phyloP scores from a whole-genome alignment of 768 basidiomycete genomes.

The Suillus alpinus region DNA sequence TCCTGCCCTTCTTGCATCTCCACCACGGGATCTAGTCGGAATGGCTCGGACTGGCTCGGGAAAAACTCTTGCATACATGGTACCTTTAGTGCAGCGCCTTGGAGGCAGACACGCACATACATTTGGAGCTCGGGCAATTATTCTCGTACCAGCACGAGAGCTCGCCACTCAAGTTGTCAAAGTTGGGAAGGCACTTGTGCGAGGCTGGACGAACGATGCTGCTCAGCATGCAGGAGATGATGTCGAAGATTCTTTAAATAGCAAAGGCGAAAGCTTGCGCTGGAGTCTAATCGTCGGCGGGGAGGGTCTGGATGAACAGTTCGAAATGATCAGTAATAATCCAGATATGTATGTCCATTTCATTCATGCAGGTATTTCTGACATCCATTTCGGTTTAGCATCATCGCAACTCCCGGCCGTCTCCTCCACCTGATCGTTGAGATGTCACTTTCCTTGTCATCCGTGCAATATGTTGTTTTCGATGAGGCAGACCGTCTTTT shows the following conservation, averaged over 20 bases:
- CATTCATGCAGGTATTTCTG: constrained; percentile 5
- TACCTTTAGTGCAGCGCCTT: constrained; percentile 86
- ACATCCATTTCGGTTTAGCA: constrained; percentile 43
- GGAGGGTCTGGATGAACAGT: constrained; percentile 93
- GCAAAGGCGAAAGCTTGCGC: constrained; percentile 59
- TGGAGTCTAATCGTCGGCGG: constrained; percentile 98
- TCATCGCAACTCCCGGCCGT: constrained; percentile 97
- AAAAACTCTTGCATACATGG: constrained; percentile 94
- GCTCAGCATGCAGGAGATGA: constrained; percentile 69
- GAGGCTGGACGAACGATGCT: constrained; percentile 67
- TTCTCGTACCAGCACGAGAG: constrained; percentile 91
- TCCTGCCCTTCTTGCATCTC: constrained; percentile 76
- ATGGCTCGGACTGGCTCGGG: constrained; percentile 99
- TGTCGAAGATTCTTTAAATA: constrained; percentile 42
- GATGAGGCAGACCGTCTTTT: constrained; percentile 99
- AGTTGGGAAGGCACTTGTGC: constrained; percentile 91
- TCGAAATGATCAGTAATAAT: constrained; percentile 90
- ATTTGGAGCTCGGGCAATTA: constrained; percentile 84
- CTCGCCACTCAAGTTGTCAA: constrained; percentile 90
- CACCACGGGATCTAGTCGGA: constrained; percentile 90
- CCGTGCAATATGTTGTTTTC: constrained; percentile 88
- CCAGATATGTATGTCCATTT: constrained; percentile 81
- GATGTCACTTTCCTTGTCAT: constrained; percentile 90
- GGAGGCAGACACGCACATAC: constrained; percentile 74
- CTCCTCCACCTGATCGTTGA: constrained; percentile 95